These are phyloP conservation scores for Magnolia changhungtana DNA, from an alignment of 164 flowering plant genomes.

Conservation along the genomic window DNA sequence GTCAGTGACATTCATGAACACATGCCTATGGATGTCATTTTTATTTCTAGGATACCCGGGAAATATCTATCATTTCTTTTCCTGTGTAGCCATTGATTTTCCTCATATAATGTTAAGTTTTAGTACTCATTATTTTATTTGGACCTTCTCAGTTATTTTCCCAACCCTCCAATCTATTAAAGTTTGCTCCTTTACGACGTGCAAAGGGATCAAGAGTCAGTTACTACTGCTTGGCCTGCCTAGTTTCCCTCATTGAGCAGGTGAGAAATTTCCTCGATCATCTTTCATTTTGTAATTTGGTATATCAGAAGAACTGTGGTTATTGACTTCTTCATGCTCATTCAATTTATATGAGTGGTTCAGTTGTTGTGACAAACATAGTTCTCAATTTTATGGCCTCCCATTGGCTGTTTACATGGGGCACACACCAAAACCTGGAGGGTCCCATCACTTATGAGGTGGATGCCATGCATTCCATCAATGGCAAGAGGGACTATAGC, in stretches of 20 bases:
- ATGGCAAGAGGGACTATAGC: neutral
- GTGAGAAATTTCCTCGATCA: slow-evolving; percentile 28
- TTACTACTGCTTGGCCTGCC: slow-evolving; percentile 84
- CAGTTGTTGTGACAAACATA: neutral
- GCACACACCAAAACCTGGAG: neutral
- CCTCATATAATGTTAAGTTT: neutral
- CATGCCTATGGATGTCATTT: neutral
- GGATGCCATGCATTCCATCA: neutral
- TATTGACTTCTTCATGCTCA: neutral
- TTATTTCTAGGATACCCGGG: neutral
- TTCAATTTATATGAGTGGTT: neutral
- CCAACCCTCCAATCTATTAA: slow-evolving; percentile 42
- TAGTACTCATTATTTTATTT: neutral
- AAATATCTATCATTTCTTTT: neutral
- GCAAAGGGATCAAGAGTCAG: slow-evolving; percentile 50
- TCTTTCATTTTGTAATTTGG: neutral
- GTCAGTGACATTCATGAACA: neutral
- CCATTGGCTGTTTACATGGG: neutral
- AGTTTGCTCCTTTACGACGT: slow-evolving; percentile 42
- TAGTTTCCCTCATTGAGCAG: slow-evolving; percentile 89
- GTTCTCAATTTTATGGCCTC: neutral
- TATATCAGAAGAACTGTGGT: neutral
- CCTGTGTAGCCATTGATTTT: neutral
- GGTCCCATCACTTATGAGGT: neutral
- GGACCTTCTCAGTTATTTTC: slow-evolving; percentile 54